Conservation (phyloP, 2,329 filamentous ascomycete genomes). For the Penicillium concentricum region DNA sequence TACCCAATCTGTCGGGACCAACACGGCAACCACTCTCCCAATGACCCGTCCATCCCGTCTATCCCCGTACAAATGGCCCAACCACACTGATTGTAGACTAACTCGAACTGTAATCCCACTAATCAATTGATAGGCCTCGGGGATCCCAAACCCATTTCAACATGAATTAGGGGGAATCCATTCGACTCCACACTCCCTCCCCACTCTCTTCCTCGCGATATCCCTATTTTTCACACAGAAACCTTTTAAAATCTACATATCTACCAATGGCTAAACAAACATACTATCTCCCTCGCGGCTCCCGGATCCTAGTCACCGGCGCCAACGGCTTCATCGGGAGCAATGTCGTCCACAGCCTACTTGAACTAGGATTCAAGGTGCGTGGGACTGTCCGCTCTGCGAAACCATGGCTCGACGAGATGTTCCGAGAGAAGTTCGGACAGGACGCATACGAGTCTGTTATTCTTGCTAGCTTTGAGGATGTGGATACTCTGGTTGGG, state of each 20-base stretch:
- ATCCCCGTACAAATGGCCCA: not conserved
- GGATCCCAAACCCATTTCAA: not conserved
- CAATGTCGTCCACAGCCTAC: conserved; percentile 41
- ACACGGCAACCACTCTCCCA: not conserved
- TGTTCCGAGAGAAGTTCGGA: conserved; percentile 26
- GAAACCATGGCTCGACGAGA: conserved; percentile 33
- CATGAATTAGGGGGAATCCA: not conserved
- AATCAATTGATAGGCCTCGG: not conserved
- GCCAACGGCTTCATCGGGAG: conserved; percentile 46
- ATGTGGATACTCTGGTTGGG: not conserved
- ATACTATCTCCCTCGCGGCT: conserved; percentile 13
- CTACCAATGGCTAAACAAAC: not conserved
- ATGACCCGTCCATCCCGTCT: not conserved
- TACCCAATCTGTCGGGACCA: not conserved
- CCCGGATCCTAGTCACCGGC: conserved; percentile 45
- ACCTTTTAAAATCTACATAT: too few species aligned
- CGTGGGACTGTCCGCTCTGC: conserved; percentile 44
- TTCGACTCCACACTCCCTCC: not conserved
- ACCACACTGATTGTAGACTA: not conserved
- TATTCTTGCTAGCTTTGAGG: conserved; percentile 15
- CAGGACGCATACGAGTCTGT: conserved; percentile 24
- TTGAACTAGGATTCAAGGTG: conserved; percentile 43
- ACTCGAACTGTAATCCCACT: not conserved
- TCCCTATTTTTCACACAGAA: not conserved
- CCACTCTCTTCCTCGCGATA: not conserved